phyloP scores from a whole-genome alignment of 345 rosid species.

The Syzygium aqueum region DNA sequence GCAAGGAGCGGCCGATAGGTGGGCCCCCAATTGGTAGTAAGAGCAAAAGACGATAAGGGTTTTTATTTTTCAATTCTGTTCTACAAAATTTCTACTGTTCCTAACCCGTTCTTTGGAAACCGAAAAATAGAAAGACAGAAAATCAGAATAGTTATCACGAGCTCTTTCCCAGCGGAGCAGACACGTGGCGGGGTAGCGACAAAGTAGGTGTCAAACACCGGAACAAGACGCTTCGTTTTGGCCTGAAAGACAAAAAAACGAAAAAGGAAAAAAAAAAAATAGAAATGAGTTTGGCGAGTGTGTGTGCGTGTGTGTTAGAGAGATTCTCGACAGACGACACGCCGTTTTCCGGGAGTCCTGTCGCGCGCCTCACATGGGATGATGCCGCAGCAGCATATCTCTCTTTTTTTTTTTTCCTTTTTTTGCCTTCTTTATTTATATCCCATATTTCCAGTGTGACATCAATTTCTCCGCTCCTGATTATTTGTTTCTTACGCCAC shows the following conservation, averaged over 20 bases:
- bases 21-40: no score
- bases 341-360: not conserved
- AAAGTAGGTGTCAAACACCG: slow-evolving; percentile 14
- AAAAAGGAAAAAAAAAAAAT: not conserved
- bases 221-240: not conserved
- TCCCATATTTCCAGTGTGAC: not conserved
- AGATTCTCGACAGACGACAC: slow-evolving; percentile 3
- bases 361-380: not conserved
- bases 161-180: no score
- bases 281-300: not conserved
- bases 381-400: not conserved
- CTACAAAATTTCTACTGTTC: no score
- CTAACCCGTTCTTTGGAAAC: no score
- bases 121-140: no score
- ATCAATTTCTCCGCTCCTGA: not conserved
- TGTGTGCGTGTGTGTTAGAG: not conserved
- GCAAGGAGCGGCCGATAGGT: no score
- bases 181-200: not conserved
- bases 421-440: not conserved
- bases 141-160: no score
- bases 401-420: not conserved
- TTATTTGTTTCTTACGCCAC: not conserved
- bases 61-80: no score
- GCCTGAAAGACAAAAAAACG: not conserved
- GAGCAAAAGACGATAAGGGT: no score